A percentile compares a stretch with the other conserved stretches of the same genome.
phyloP scores from a whole-genome alignment of 768 basidiomycete genomes.

The Psilocybe cyanescens region DNA sequence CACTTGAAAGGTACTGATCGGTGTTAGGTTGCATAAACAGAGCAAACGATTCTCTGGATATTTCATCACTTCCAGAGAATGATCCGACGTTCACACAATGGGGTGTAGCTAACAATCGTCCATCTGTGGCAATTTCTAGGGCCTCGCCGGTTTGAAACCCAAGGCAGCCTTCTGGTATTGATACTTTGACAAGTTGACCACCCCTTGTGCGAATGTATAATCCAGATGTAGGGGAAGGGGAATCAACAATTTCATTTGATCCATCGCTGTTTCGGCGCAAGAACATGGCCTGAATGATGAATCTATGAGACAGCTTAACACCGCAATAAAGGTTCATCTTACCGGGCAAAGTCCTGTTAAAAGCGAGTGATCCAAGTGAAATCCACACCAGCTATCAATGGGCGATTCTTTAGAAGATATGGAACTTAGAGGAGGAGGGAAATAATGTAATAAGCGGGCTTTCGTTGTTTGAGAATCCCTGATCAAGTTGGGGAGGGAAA shows the following conservation, averaged over 20 bases:
- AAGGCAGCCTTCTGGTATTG: slow-evolving; percentile 82
- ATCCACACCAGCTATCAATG: slow-evolving; percentile 92
- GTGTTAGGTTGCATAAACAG: slow-evolving; percentile 91
- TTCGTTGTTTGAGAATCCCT: slow-evolving; percentile 82
- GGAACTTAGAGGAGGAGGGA: slow-evolving; percentile 61
- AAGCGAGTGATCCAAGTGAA: slow-evolving; percentile 90
- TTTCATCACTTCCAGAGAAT: slow-evolving; percentile 43
- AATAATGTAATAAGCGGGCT: slow-evolving; percentile 96
- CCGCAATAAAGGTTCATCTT: slow-evolving; percentile 22
- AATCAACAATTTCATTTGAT: slow-evolving; percentile 53
- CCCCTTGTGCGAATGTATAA: slow-evolving; percentile 91
- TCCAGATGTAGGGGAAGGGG: slow-evolving; percentile 80
- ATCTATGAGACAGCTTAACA: slow-evolving; percentile 1
- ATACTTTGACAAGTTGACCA: slow-evolving; percentile 77
- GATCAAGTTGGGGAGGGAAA: slow-evolving; percentile 77
- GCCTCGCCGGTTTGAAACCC: slow-evolving; percentile 99
- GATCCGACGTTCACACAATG: slow-evolving; percentile 87
- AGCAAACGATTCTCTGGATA: slow-evolving; percentile 88
- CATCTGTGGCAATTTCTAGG: slow-evolving; percentile 84
- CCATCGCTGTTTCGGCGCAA: slow-evolving; percentile 51
- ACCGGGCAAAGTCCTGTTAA: slow-evolving; percentile 94
- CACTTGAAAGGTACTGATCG: slow-evolving; percentile 67
- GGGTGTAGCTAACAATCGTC: slow-evolving; percentile 86
- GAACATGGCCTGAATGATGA: slow-evolving; percentile 73
- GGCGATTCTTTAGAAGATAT: slow-evolving; percentile 55